phyloP scores from a whole-genome alignment of 305 asterid genomes.

The Ilex paraguariensis region DNA sequence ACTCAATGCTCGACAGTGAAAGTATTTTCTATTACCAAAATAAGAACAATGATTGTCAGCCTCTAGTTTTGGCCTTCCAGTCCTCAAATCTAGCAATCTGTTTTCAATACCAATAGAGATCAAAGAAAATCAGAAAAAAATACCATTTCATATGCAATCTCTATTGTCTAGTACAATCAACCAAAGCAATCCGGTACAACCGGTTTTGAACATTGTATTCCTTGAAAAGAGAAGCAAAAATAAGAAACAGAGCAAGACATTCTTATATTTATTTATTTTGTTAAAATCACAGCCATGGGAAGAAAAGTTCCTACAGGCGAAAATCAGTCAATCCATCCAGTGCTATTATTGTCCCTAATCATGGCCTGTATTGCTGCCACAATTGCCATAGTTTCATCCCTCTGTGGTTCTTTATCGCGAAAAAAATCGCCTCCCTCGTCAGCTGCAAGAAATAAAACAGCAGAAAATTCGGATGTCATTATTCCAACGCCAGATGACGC shows the following conservation, averaged over 20 bases:
- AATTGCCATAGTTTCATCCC: conserved; percentile 22
- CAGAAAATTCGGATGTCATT: conserved; percentile 7
- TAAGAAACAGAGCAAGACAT: no score
- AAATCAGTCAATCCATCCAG: conserved; percentile 15
- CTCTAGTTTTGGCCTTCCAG: no score
- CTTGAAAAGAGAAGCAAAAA: not conserved
- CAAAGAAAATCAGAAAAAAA: conserved; percentile 4
- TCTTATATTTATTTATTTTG: conserved; percentile 1
- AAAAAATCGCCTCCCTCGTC: conserved; percentile 10
- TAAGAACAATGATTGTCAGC: no score
- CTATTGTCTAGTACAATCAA: not conserved
- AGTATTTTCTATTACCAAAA: no score
- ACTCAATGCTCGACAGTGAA: no score
- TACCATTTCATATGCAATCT: not conserved
- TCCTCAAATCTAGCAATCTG: conserved; percentile 36
- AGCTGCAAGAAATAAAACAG: not conserved
- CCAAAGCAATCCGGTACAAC: not conserved
- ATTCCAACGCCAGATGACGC: not conserved
- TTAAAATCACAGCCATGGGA: conserved; percentile 27
- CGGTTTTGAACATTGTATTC: not conserved
- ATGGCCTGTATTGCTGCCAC: conserved; percentile 24
- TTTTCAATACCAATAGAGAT: conserved; percentile 13
- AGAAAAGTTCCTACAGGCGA: conserved; percentile 28
- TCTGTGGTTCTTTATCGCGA: conserved; percentile 32
- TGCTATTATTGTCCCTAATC: conserved; percentile 21